A percentile compares a stretch with the other conserved stretches of the same genome.
These are phyloP conservation scores for Mycena galopus DNA, from an alignment of 768 basidiomycete genomes.

Conservation along the genomic window DNA sequence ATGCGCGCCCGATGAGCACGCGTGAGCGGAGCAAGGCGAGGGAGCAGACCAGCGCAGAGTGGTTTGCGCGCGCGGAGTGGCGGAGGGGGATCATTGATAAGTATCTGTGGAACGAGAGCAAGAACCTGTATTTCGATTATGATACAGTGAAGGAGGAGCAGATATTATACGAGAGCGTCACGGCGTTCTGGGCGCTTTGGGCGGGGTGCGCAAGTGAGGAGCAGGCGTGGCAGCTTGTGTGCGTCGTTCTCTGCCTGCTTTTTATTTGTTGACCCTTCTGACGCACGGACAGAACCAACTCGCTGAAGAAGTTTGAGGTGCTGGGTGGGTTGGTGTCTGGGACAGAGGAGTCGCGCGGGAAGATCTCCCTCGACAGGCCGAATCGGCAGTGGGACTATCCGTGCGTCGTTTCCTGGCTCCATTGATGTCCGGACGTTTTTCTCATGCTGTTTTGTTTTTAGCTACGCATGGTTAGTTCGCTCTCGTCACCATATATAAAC, in stretches of 20 bases:
- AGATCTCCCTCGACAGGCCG: slow-evolving; percentile 94
- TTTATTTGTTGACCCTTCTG: slow-evolving; percentile 26
- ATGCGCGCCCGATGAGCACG: slow-evolving; percentile 63
- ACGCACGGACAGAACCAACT: slow-evolving; percentile 72
- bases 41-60: slow-evolving; percentile 85
- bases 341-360: slow-evolving; percentile 95
- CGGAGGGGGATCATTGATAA: slow-evolving; percentile 90
- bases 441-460: slow-evolving; percentile 43
- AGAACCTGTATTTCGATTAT: slow-evolving; percentile 95
- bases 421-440: neutral
- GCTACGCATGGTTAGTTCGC: slow-evolving; percentile 77
- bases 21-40: slow-evolving; percentile 71
- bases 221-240: slow-evolving; percentile 95
- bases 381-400: slow-evolving; percentile 99
- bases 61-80: slow-evolving; percentile 91
- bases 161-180: slow-evolving; percentile 97
- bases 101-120: slow-evolving; percentile 97
- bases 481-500: neutral
- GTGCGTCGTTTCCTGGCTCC: slow-evolving; percentile 65
- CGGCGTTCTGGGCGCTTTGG: slow-evolving; percentile 96
- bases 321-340: slow-evolving; percentile 96
- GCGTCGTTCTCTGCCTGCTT: slow-evolving; percentile 50
- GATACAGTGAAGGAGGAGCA: slow-evolving; percentile 93
- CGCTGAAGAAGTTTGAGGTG: slow-evolving; percentile 95
- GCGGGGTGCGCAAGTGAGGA: slow-evolving; percentile 97